phyloP scores from a whole-genome alignment of 768 basidiomycete genomes.

The Russula abietina region DNA sequence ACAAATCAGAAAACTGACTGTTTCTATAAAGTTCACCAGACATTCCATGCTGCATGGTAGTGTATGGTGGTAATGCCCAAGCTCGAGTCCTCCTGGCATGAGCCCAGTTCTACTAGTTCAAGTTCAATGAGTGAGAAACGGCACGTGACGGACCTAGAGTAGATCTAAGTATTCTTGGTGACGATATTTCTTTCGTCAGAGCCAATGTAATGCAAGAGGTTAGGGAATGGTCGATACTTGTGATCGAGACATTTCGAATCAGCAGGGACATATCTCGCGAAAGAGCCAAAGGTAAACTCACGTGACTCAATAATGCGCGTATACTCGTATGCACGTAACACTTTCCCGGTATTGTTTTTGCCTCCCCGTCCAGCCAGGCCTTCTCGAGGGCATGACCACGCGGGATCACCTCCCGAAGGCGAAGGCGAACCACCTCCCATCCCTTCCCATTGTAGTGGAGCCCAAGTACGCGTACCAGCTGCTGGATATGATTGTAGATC shows the following conservation, averaged over 20 bases:
- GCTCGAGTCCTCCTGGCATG: constrained; percentile 25
- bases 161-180: background rate
- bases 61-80: constrained; percentile 16
- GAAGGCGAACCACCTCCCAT: constrained; percentile 45
- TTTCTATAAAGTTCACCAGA: constrained; percentile 32
- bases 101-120: constrained; percentile 34
- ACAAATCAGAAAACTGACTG: constrained; percentile 33
- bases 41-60: constrained; percentile 26
- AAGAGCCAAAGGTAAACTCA: constrained; percentile 35
- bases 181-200: constrained; percentile 19
- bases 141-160: constrained; percentile 22
- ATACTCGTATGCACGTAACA: constrained; percentile 55
- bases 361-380: constrained; percentile 47
- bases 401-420: constrained; percentile 42
- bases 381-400: constrained; percentile 40
- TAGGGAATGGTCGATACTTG: constrained; percentile 51
- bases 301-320: constrained; percentile 50
- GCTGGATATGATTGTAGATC: constrained; percentile 55
- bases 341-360: constrained; percentile 46
- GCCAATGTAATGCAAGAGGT: constrained; percentile 47
- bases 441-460: constrained; percentile 52
- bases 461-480: constrained; percentile 50
- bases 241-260: background rate
- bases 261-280: background rate
- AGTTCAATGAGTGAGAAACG: constrained; percentile 27